A percentile compares a stretch with the other conserved stretches of the same genome.
Evolutionary conservation across 257 asterid genomes (phyloP).

Genomic region (Solanum commersonii): DNA sequence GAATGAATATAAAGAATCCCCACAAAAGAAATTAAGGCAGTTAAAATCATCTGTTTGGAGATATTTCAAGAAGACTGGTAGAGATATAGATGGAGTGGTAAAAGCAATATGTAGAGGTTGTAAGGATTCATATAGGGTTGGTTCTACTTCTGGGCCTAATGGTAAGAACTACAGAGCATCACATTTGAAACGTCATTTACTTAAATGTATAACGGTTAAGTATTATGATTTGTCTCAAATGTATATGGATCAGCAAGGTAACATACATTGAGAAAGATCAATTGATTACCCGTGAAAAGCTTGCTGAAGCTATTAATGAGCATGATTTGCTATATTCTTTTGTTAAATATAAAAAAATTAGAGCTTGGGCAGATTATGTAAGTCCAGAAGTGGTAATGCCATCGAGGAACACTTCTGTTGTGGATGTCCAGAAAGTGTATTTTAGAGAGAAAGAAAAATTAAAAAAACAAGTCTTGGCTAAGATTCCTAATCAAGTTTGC

Average conservation of each 20-base stretch:
- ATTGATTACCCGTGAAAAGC: background rate
- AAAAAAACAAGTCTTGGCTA: background rate
- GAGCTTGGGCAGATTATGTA: background rate
- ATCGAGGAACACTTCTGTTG: background rate
- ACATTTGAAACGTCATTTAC: background rate
- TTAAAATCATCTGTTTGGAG: background rate
- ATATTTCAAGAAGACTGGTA: background rate
- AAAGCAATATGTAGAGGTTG: background rate
- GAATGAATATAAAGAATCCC: background rate
- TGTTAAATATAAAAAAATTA: background rate
- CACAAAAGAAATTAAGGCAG: background rate
- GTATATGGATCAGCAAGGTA: background rate
- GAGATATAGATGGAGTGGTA: background rate
- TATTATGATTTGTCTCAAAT: background rate
- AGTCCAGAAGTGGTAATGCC: background rate
- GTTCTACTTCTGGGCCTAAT: background rate
- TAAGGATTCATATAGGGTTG: background rate
- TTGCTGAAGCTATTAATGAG: background rate
- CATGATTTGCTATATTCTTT: background rate
- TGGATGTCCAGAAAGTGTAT: background rate
- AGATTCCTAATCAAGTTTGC: background rate
- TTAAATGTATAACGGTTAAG: background rate
- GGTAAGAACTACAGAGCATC: background rate
- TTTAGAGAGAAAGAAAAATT: background rate
- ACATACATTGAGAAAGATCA: background rate